These are phyloP conservation scores for Clonostachys rosea DNA, from an alignment of 2,329 filamentous ascomycete species.

Conservation along the genomic window DNA sequence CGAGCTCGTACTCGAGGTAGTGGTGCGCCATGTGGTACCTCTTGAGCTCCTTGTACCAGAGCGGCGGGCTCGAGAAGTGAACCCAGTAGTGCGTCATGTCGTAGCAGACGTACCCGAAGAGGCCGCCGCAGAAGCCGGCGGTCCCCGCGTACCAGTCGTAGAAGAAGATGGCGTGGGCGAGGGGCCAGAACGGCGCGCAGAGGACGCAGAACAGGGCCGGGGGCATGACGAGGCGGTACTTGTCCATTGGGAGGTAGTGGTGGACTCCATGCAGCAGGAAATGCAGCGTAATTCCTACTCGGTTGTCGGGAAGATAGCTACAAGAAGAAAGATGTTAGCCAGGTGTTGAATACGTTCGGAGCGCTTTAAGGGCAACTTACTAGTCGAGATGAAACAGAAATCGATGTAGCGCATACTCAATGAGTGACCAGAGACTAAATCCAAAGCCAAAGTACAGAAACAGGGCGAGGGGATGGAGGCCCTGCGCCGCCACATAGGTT, in stretches of 20 bases:
- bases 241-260: slow-evolving; percentile 98
- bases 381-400: slow-evolving; percentile 92
- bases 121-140: slow-evolving; percentile 79
- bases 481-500: slow-evolving; percentile 57
- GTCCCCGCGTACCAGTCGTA: slow-evolving; percentile 81
- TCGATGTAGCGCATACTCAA: slow-evolving; percentile 86
- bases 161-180: slow-evolving; percentile 77
- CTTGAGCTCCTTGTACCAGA: slow-evolving; percentile 89
- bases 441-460: slow-evolving; percentile 66
- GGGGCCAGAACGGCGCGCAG: slow-evolving; percentile 85
- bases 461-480: slow-evolving; percentile 41
- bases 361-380: slow-evolving; percentile 44
- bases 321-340: background rate
- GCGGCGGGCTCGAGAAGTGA: slow-evolving; percentile 86
- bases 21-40: slow-evolving; percentile 97
- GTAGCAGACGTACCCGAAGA: slow-evolving; percentile 95
- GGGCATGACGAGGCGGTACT: slow-evolving; percentile 94
- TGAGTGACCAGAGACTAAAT: slow-evolving; percentile 76
- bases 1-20: slow-evolving; percentile 96
- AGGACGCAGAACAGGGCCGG: slow-evolving; percentile 81
- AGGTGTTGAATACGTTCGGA: background rate
- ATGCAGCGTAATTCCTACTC: slow-evolving; percentile 76
- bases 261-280: slow-evolving; percentile 96
- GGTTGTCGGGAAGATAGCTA: slow-evolving; percentile 86
- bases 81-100: slow-evolving; percentile 98